Evolutionary conservation across 73 alveolate genomes (phyloP).

Genomic region (Uronychia binucleata): DNA sequence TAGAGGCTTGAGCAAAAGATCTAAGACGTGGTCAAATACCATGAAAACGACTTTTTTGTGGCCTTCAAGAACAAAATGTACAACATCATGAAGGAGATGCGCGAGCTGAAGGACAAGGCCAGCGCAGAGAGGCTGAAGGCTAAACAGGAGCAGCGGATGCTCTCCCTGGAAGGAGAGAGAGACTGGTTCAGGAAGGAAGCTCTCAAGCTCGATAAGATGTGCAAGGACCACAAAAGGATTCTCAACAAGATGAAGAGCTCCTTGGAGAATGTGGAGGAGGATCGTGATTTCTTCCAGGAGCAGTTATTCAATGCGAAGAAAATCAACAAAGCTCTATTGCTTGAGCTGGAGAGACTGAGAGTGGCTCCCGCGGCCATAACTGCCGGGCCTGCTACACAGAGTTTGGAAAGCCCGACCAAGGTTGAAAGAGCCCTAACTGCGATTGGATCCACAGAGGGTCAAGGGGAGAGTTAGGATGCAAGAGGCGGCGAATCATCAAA

Average conservation of each 20-base stretch:
- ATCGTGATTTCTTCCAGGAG: conserved; percentile 62
- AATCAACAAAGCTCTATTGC: conserved; percentile 45
- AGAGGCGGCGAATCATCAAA: too few relatives aligned
- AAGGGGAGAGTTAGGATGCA: too few relatives aligned
- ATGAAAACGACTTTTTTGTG: conserved; percentile 61
- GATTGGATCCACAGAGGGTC: too few relatives aligned
- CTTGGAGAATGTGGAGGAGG: conserved; percentile 59
- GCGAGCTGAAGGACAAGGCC: conserved; percentile 55
- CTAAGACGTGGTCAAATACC: conserved; percentile 45
- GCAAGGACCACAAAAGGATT: conserved; percentile 44
- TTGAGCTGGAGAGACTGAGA: conserved; percentile 23
- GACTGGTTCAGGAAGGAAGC: conserved; percentile 69
- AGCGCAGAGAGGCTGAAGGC: conserved; percentile 36
- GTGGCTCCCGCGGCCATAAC: neutral
- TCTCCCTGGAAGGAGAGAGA: conserved; percentile 48
- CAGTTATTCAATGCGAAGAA: conserved; percentile 50
- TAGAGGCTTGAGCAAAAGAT: conserved; percentile 29
- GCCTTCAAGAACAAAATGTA: conserved; percentile 61
- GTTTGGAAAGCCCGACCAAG: too few relatives aligned
- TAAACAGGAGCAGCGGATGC: conserved; percentile 43
- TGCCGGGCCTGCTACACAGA: neutral
- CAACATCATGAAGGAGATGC: conserved; percentile 60
- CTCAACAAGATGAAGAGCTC: conserved; percentile 32
- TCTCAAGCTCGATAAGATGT: conserved; percentile 53
- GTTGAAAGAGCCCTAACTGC: too few relatives aligned